phyloP scores from a whole-genome alignment of 352 stramenopile genomes.

The Globisporangium polare region DNA sequence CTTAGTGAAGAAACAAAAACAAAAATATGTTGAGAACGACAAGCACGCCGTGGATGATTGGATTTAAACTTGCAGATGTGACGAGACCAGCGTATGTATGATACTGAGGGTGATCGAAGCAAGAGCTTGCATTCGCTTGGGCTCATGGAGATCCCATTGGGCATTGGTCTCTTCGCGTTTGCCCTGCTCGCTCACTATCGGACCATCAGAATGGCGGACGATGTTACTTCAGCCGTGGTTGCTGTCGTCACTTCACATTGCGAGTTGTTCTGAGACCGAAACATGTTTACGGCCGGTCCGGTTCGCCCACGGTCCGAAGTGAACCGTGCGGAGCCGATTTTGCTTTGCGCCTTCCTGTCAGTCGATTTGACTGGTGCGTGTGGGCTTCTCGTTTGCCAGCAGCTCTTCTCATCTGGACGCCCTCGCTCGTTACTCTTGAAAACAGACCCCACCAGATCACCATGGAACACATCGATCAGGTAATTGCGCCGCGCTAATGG shows the following conservation, averaged over 20 bases:
- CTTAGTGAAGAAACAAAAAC: constrained; percentile 2
- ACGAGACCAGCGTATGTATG: background rate
- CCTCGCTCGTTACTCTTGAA: constrained; percentile 9
- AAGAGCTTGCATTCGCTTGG: background rate
- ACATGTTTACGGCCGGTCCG: background rate
- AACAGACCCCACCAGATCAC: constrained; percentile 17
- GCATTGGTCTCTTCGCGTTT: background rate
- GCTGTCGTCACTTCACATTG: too few species aligned
- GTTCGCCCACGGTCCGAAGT: background rate
- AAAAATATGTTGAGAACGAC: background rate
- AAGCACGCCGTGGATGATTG: background rate
- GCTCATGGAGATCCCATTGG: background rate
- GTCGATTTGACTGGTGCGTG: constrained; percentile 8
- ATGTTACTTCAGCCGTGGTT: too few species aligned
- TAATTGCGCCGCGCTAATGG: constrained; percentile 6
- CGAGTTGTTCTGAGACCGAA: background rate
- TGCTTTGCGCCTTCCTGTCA: background rate
- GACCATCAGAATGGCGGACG: too few species aligned
- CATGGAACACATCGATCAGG: constrained; percentile 24
- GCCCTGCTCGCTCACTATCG: too few species aligned
- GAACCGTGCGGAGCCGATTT: background rate
- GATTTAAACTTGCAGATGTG: background rate
- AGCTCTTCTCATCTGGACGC: background rate
- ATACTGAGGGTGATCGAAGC: background rate
- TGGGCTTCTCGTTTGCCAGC: background rate